Evolutionary conservation across 495 filamentous ascomycete genomes (phyloP).

Genomic region (Neurospora sp.): DNA sequence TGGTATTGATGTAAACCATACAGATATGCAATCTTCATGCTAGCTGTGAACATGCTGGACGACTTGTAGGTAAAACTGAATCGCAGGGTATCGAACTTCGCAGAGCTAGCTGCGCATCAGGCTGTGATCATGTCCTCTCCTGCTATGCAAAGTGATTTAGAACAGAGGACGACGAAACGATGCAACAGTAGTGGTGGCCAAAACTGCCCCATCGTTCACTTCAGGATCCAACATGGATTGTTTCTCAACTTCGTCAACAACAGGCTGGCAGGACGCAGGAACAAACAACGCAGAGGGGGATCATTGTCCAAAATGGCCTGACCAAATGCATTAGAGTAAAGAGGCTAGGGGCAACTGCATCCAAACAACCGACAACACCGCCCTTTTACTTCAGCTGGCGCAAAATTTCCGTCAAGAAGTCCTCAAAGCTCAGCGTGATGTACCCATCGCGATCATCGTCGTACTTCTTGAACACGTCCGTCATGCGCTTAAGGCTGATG

Average conservation of each 20-base stretch:
- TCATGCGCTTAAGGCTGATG: constrained; percentile 94
- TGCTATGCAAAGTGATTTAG: background rate
- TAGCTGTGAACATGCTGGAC: background rate
- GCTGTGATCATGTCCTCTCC: background rate
- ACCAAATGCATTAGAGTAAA: background rate
- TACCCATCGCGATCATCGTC: constrained; percentile 94
- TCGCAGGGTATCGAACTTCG: background rate
- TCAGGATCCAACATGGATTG: background rate
- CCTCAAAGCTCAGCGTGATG: constrained; percentile 74
- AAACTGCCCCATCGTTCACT: background rate
- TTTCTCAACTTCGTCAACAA: background rate
- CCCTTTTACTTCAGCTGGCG: constrained; percentile 34
- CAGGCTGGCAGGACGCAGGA: background rate
- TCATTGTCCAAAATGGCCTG: background rate
- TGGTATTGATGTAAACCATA: too few species aligned
- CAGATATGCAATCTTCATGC: too few species aligned
- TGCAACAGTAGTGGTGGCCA: background rate
- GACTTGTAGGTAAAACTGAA: background rate
- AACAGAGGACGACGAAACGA: background rate
- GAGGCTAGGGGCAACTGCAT: background rate
- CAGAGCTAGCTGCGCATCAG: background rate
- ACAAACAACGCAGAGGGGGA: background rate
- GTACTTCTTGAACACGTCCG: constrained; percentile 98
- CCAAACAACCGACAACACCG: background rate
- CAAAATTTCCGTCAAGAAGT: constrained; percentile 58